A percentile compares a stretch with the other conserved stretches of the same genome.
Evolutionary conservation across 208 protist species (phyloP).

Genomic region (Acanthamoeba royreba): DNA sequence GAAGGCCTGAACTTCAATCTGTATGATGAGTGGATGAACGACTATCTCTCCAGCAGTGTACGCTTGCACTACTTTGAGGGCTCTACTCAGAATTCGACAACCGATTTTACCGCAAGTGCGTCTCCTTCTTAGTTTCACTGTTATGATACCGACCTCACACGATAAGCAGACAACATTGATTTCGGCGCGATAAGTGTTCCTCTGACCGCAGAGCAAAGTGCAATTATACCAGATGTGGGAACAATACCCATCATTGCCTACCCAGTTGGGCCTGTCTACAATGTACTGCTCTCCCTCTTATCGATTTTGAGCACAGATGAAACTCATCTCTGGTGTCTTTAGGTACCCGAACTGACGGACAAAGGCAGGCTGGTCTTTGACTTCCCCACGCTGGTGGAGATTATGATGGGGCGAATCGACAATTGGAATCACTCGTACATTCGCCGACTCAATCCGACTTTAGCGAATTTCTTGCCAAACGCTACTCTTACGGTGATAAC

Average conservation of each 20-base stretch:
- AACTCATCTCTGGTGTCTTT: no score
- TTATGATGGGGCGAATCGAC: neutral
- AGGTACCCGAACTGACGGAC: neutral
- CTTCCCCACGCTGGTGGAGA: neutral
- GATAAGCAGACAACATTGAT: neutral
- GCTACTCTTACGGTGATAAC: neutral
- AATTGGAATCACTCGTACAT: neutral
- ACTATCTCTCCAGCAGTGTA: neutral
- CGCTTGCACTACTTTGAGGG: neutral
- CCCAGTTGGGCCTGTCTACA: neutral
- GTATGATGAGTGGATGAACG: neutral
- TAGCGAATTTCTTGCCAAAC: neutral
- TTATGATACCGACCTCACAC: neutral
- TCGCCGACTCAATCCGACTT: neutral
- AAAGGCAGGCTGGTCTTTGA: neutral
- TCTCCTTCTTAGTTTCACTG: neutral
- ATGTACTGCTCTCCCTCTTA: no score
- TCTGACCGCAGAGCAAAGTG: neutral
- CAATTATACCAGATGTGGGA: neutral
- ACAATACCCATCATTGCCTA: neutral
- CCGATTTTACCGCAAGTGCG: neutral
- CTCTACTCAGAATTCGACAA: neutral
- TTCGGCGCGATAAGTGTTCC: neutral
- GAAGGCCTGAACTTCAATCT: neutral
- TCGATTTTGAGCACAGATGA: no score